A percentile compares a stretch with the other conserved stretches of the same genome.
Evolutionary conservation across 768 basidiomycete species (phyloP).

Genomic region (Omphalotus guepiniiformis): DNA sequence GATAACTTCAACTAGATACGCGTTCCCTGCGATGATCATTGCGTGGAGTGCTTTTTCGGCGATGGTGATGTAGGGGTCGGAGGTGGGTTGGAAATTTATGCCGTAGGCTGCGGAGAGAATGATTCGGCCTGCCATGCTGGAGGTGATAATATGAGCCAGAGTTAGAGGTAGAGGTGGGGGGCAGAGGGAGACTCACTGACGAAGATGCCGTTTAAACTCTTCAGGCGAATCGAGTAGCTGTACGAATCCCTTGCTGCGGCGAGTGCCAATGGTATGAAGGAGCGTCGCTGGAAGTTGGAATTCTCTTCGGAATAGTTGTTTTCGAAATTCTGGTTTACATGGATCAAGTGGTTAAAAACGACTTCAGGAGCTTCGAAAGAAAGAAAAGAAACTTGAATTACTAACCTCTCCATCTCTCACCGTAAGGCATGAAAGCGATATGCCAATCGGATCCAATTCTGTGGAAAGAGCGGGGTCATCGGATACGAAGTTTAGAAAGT

Average conservation of each 20-base stretch:
- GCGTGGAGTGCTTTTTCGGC: slow-evolving; percentile 31
- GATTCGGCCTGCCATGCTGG: slow-evolving; percentile 39
- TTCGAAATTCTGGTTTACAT: neutral
- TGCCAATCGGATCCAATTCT: slow-evolving; percentile 20
- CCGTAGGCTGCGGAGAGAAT: slow-evolving; percentile 45
- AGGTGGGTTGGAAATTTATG: slow-evolving; percentile 29
- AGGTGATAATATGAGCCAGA: too few species aligned
- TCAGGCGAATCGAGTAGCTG: neutral
- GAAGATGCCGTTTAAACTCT: neutral
- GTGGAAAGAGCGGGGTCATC: neutral
- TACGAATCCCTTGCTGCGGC: too few species aligned
- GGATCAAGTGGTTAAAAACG: too few species aligned
- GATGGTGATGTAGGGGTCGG: slow-evolving; percentile 41
- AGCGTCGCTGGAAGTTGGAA: neutral
- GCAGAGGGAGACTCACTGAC: neutral
- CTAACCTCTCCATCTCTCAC: slow-evolving; percentile 22
- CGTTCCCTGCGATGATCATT: slow-evolving; percentile 20
- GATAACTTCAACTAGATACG: slow-evolving; percentile 22
- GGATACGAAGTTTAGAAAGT: neutral
- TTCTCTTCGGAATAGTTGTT: slow-evolving; percentile 4
- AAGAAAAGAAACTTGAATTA: too few species aligned
- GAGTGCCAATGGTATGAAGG: too few species aligned
- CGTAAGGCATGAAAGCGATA: slow-evolving; percentile 23
- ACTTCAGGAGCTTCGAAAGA: too few species aligned
- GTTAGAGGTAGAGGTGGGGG: too few species aligned